Evolutionary conservation across 2,329 filamentous ascomycete genomes (phyloP).

Genomic region (Coniella lustricola): DNA sequence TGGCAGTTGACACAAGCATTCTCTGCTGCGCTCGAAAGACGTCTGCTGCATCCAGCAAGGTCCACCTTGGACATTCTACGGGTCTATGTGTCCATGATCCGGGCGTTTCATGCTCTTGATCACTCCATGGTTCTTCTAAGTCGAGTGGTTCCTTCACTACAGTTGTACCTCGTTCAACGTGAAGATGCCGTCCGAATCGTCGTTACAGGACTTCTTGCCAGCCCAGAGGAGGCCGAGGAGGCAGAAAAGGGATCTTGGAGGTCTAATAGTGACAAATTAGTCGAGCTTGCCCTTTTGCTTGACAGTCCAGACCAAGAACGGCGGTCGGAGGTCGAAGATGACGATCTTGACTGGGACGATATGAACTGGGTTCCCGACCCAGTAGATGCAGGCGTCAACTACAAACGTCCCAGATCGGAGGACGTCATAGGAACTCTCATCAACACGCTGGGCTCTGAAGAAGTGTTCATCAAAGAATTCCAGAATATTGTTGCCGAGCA

Average conservation of each 20-base stretch:
- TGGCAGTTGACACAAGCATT: conserved; percentile 65
- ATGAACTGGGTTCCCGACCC: conserved; percentile 92
- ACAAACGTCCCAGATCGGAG: conserved; percentile 78
- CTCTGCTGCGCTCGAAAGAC: conserved; percentile 54
- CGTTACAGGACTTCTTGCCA: conserved; percentile 64
- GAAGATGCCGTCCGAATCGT: conserved; percentile 75
- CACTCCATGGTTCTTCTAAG: conserved; percentile 71
- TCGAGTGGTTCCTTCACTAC: conserved; percentile 64
- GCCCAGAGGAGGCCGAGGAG: conserved; percentile 41
- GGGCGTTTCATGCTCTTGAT: conserved; percentile 67
- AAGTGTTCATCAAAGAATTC: conserved; percentile 90
- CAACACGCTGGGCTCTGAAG: conserved; percentile 78
- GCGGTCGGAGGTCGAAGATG: conserved; percentile 48
- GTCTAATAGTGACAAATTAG: conserved; percentile 38
- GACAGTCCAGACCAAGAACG: conserved; percentile 51
- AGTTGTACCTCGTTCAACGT: conserved; percentile 65
- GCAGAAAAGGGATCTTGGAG: conserved; percentile 15
- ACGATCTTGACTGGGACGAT: conserved; percentile 82
- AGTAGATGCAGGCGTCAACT: conserved; percentile 86
- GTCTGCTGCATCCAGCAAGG: conserved; percentile 66
- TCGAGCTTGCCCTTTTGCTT: conserved; percentile 62
- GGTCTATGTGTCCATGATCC: conserved; percentile 73
- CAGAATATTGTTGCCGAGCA: conserved; percentile 83
- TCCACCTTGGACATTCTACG: conserved; percentile 70
- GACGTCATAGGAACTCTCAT: conserved; percentile 89